Conservation (phyloP, 306 rosid species). For the Arachis stenosperma region DNA sequence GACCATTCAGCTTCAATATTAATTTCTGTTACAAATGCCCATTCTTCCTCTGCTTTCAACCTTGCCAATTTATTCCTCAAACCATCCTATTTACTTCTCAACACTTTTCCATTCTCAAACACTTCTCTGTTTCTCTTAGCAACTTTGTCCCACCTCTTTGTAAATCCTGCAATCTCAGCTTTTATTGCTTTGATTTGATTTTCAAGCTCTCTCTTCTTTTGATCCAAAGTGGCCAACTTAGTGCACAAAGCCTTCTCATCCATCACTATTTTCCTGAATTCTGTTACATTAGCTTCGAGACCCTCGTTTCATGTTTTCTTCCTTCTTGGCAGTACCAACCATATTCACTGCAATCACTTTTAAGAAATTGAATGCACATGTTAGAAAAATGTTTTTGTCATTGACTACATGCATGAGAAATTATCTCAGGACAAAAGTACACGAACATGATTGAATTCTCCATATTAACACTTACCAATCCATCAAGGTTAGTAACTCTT, state of each 20-base stretch:
- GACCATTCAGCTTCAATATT: conserved; percentile 36
- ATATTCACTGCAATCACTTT: background rate
- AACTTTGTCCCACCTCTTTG: background rate
- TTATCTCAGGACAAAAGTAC: too few relatives aligned
- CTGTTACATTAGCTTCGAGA: conserved; percentile 30
- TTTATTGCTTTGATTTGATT: conserved; percentile 35
- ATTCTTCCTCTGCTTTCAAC: conserved; percentile 37
- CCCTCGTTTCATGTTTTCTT: conserved; percentile 32
- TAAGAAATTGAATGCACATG: background rate
- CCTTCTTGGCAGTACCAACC: background rate
- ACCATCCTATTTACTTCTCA: conserved; percentile 22
- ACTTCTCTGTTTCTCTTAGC: conserved; percentile 28
- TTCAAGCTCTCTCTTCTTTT: conserved; percentile 40
- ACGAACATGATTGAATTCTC: too few relatives aligned
- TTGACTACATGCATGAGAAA: too few relatives aligned
- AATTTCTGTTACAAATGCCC: conserved; percentile 23
- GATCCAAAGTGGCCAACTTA: background rate
- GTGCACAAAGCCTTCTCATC: conserved; percentile 11
- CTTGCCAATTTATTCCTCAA: conserved; percentile 28
- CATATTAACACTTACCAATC: too few relatives aligned
- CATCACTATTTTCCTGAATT: conserved; percentile 26
- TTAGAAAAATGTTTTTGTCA: conserved; percentile 7
- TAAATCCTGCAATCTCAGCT: conserved; percentile 25
- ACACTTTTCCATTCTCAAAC: conserved; percentile 24
- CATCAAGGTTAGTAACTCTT: too few relatives aligned